phyloP scores from a whole-genome alignment of 768 basidiomycete genomes.

The Mycena olivaceomarginata region DNA sequence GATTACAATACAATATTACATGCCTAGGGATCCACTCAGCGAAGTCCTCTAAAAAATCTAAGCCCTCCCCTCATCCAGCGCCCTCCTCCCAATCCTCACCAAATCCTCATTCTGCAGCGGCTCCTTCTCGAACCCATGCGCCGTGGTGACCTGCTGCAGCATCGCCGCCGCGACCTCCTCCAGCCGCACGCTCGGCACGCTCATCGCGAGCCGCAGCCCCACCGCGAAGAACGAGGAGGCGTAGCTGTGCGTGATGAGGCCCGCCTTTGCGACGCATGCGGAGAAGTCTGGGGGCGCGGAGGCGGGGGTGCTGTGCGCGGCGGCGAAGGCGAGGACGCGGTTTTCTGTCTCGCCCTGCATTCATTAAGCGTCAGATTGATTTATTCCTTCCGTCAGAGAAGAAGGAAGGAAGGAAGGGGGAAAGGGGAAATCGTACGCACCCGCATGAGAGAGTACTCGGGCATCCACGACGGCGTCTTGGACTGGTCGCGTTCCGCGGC shows the following conservation, averaged over 20 bases:
- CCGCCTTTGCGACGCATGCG: slow-evolving; percentile 1
- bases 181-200: not conserved
- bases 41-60: no score
- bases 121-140: slow-evolving; percentile 4
- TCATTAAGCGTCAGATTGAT: not conserved
- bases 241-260: not conserved
- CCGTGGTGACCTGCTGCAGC: not conserved
- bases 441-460: slow-evolving; percentile 3
- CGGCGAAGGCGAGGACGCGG: not conserved
- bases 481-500: slow-evolving; percentile 3
- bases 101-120: slow-evolving; percentile 10
- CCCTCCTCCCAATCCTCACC: not conserved
- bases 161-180: not conserved
- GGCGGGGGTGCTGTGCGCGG: not conserved
- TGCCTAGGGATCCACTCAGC: no score
- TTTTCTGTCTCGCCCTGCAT: slow-evolving; percentile 9
- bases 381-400: not conserved
- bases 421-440: not conserved
- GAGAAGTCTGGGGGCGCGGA: not conserved
- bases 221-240: not conserved
- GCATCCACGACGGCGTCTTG: not conserved
- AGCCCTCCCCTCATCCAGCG: no score
- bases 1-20: no score
- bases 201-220: not conserved
- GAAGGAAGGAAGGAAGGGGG: not conserved